Base-by-base conservation (phyloP, 176 grass and related monocot species). In the Secale cereale region DNA sequence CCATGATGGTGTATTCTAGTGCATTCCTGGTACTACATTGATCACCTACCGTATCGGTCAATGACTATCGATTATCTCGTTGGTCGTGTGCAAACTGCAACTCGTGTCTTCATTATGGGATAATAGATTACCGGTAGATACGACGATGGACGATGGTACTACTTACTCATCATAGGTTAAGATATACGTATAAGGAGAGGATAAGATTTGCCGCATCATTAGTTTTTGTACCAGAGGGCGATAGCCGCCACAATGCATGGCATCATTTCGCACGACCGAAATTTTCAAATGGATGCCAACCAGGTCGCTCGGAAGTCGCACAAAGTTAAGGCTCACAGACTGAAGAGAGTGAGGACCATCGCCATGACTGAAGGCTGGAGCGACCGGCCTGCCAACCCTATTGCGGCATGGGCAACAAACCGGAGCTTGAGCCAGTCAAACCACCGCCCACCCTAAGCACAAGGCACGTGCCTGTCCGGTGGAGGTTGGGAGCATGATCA, bases 331-430 rank as follows among this genome's bases (percentile, higher is more conserved):
- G 22, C 59, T 8, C 77, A 32, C 10, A 26, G 67, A 41, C 82
- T 37, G 32, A 35, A 45, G 82, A 68, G 59, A 57, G 77, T 50
- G 25, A 67, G 32, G 82, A 62, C 12, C 41, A 43, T 43, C 40
- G 1, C 11, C 41, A 37, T 9, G 27, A 5, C 29, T 26, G 25
- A 11, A 70, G 30, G 64, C 16, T 65, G 27, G 27, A 30, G 75
- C 60, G 19, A 59, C 7, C 50, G 40, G 12, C 45, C 40, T 48
- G 33, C 68, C 70, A 13, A 70, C 71, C 50, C 63, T 10, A 70
- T 65, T 28, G 70, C 32, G 6, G 63, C 5, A 77, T 82, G 86
- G 86, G 62, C 70, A 66, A n/a, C 74, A 30, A 39, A 4, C 54
- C 20, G 39, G 62, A 65, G 66, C 79, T 30, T 69, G 30, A 37